Percentiles rank a stretch among this genome's conserved stretches.
Evolutionary conservation across 352 stramenopile genomes (phyloP).

Genomic region (Phytophthora foliorum): DNA sequence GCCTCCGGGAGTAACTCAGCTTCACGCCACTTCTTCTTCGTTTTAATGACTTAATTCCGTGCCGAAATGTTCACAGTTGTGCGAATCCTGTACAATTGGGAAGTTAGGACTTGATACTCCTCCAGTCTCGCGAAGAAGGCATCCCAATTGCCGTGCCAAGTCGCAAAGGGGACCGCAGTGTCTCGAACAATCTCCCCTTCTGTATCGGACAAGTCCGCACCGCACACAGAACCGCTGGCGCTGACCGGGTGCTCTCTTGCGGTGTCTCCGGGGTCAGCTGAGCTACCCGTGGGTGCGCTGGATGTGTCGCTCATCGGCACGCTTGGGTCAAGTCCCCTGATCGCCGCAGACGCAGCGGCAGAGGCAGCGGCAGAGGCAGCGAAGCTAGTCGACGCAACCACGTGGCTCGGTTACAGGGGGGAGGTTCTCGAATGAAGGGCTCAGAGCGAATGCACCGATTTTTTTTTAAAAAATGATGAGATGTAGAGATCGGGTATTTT

Average conservation of each 20-base stretch:
- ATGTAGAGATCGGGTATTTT: not conserved
- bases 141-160: constrained; percentile 4
- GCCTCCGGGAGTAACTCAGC: not conserved
- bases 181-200: not conserved
- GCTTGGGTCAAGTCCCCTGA: not conserved
- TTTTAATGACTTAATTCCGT: not conserved
- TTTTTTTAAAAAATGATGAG: not conserved
- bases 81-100: not conserved
- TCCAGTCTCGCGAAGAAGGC: not conserved
- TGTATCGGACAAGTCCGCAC: constrained; percentile 2
- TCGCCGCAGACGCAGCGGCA: no score
- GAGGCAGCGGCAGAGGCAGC: no score
- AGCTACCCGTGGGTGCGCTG: no score
- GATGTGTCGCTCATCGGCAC: not conserved
- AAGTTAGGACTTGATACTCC: not conserved
- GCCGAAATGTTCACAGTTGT: not conserved
- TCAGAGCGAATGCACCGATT: not conserved
- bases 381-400: not conserved
- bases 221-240: not conserved
- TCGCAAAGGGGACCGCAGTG: not conserved
- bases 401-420: not conserved
- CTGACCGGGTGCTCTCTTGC: not conserved
- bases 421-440: not conserved
- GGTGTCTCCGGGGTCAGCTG: no score
- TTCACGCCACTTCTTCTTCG: constrained; percentile 12